These are phyloP conservation scores for Didymella pomorum DNA, from an alignment of 2,329 filamentous ascomycete species.

Conservation along the genomic window DNA sequence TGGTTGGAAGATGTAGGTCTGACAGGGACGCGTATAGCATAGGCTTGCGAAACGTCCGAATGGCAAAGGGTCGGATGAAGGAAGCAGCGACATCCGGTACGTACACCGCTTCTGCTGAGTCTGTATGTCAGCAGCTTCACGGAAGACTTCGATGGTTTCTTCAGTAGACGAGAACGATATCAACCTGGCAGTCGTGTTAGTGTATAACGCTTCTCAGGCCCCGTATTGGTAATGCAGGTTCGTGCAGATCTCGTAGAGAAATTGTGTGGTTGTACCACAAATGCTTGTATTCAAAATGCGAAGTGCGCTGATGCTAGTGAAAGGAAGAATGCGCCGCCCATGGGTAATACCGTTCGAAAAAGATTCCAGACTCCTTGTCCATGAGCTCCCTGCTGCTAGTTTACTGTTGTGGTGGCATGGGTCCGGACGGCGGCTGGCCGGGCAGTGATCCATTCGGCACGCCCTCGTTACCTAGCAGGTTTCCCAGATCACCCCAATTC, in stretches of 20 bases:
- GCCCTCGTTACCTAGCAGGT: constrained; percentile 35
- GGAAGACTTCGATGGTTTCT: background rate
- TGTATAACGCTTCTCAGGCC: too few relatives aligned
- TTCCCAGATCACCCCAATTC: constrained; percentile 47
- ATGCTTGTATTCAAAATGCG: background rate
- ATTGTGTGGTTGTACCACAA: background rate
- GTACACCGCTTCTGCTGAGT: background rate
- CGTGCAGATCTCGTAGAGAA: background rate
- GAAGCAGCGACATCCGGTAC: background rate
- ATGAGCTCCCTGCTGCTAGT: background rate
- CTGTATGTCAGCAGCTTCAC: background rate
- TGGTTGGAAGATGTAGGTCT: background rate
- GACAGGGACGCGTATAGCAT: constrained; percentile 3
- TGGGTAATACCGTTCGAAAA: background rate
- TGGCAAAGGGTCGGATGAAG: background rate
- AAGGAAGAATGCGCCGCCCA: background rate
- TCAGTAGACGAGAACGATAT: too few relatives aligned
- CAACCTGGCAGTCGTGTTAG: too few relatives aligned
- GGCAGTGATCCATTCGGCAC: constrained; percentile 20
- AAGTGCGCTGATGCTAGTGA: background rate
- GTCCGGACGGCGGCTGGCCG: constrained; percentile 18
- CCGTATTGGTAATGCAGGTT: background rate
- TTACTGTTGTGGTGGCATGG: constrained; percentile 14
- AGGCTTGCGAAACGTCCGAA: background rate
- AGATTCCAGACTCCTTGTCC: background rate